phyloP scores from a whole-genome alignment of 2,329 filamentous ascomycete genomes.

The Hymenoscyphus linearis region DNA sequence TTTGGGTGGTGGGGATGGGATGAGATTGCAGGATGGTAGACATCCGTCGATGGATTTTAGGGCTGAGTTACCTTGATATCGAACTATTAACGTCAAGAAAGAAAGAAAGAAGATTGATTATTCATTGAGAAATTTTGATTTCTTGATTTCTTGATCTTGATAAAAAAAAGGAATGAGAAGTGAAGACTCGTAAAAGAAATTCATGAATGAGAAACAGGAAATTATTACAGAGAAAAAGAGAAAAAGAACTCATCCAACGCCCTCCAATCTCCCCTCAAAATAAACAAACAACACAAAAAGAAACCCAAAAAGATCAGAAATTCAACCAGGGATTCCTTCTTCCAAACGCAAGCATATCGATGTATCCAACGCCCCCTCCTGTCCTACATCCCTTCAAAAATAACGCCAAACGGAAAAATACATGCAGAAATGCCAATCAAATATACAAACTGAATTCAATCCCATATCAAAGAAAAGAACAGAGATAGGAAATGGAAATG shows the following conservation, averaged over 20 bases:
- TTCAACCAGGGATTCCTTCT: too few species aligned
- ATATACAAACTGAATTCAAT: background rate
- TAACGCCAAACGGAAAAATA: background rate
- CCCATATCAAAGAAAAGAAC: background rate
- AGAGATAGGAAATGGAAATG: constrained; percentile 14
- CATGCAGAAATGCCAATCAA: background rate
- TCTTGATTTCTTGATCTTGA: background rate
- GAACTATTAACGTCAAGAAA: too few species aligned
- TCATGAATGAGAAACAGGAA: too few species aligned
- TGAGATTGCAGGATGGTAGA: constrained; percentile 24
- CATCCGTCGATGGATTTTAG: background rate
- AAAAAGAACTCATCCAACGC: background rate
- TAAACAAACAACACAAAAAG: background rate
- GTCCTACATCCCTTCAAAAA: too few species aligned
- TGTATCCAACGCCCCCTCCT: background rate
- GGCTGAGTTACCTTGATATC: background rate
- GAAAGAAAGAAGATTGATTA: background rate
- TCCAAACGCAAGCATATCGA: too few species aligned
- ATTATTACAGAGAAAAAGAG: constrained; percentile 1
- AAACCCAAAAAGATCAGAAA: background rate
- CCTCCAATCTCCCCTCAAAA: background rate
- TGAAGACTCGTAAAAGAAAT: background rate
- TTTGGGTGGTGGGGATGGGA: constrained; percentile 10
- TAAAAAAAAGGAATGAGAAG: background rate
- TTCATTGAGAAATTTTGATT: background rate